Percentiles rank a stretch among this genome's conserved stretches.
Evolutionary conservation across 2,329 filamentous ascomycete species (phyloP).

Genomic region (Sporothrix brunneoviolacea): DNA sequence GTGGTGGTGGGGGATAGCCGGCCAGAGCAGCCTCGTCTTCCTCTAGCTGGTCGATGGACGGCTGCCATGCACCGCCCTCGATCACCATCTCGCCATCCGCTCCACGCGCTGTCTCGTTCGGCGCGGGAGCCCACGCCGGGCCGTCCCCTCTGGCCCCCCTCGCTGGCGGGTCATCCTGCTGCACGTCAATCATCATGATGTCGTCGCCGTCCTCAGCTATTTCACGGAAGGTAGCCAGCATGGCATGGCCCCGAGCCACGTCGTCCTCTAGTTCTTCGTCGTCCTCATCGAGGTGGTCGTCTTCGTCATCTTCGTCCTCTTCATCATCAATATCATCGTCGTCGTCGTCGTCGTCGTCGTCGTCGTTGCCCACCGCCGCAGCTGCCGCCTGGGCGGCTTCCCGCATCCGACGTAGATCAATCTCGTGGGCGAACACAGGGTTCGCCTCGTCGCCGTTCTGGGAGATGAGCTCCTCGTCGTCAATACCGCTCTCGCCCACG

Average conservation of each 20-base stretch:
- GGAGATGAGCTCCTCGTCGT: constrained; percentile 69
- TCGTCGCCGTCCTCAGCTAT: constrained; percentile 32
- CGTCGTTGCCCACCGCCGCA: constrained; percentile 29
- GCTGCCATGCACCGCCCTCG: constrained; percentile 44
- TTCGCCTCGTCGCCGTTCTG: constrained; percentile 29
- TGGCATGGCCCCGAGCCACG: too few species aligned
- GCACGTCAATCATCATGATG: constrained; percentile 51
- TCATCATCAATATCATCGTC: constrained; percentile 36
- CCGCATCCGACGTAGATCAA: constrained; percentile 26
- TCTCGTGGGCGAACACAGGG: constrained; percentile 32
- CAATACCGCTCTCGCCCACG: constrained; percentile 70
- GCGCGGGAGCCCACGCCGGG: not conserved
- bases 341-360: constrained; percentile 49
- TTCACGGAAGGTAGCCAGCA: too few species aligned
- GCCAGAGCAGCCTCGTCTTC: constrained; percentile 51
- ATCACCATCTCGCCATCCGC: constrained; percentile 52
- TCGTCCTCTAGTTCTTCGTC: constrained; percentile 20
- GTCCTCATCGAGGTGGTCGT: constrained; percentile 29
- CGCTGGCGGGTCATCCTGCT: constrained; percentile 46
- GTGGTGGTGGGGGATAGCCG: constrained; percentile 61
- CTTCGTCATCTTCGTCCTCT: constrained; percentile 25
- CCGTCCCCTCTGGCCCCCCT: constrained; percentile 16
- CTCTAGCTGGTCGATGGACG: constrained; percentile 54
- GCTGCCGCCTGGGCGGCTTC: constrained; percentile 23
- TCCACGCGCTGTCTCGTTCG: not conserved